phyloP scores from a whole-genome alignment of 1,284 basidiomycete genomes.

The Sphagnurus paluster region DNA sequence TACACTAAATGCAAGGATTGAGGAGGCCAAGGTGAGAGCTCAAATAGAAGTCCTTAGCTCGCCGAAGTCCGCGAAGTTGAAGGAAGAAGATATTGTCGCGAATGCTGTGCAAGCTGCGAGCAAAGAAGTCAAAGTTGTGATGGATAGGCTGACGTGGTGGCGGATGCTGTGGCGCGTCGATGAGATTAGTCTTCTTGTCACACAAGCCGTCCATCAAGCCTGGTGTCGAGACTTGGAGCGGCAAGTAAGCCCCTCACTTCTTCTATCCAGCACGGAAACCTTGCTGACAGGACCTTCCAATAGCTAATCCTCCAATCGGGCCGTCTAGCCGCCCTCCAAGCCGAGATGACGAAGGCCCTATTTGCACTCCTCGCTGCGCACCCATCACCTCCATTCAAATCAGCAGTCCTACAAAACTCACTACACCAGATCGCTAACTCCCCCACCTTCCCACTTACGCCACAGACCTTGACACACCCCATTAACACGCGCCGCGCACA shows the following conservation, averaged over 20 bases:
- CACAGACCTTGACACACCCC: slow-evolving; percentile 54
- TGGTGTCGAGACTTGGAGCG: slow-evolving; percentile 72
- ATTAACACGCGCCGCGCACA: slow-evolving; percentile 58
- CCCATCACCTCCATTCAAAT: slow-evolving; percentile 46
- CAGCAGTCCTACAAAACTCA: slow-evolving; percentile 68
- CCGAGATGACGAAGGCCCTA: slow-evolving; percentile 43
- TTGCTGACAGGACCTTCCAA: background rate
- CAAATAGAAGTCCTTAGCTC: slow-evolving; percentile 27
- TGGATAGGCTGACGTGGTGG: slow-evolving; percentile 68
- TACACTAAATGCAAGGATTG: slow-evolving; percentile 26
- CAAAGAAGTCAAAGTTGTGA: slow-evolving; percentile 49
- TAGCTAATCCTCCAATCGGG: slow-evolving; percentile 76
- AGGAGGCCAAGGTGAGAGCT: slow-evolving; percentile 28
- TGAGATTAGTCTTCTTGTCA: slow-evolving; percentile 64
- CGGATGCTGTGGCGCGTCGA: slow-evolving; percentile 68
- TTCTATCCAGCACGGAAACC: slow-evolving; percentile 3
- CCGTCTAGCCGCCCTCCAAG: slow-evolving; percentile 57
- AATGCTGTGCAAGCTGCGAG: slow-evolving; percentile 50
- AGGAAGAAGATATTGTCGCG: slow-evolving; percentile 42
- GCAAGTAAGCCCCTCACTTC: slow-evolving; percentile 46
- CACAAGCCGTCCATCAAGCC: slow-evolving; percentile 46
- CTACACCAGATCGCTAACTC: slow-evolving; percentile 56
- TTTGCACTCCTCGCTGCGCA: slow-evolving; percentile 41
- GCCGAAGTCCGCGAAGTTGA: slow-evolving; percentile 3
- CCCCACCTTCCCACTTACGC: slow-evolving; percentile 50